Evolutionary conservation across 2,329 filamentous ascomycete species (phyloP), one percentile per base, ranked within the genome.

Genomic region (Mollisia scopiformis): DNA sequence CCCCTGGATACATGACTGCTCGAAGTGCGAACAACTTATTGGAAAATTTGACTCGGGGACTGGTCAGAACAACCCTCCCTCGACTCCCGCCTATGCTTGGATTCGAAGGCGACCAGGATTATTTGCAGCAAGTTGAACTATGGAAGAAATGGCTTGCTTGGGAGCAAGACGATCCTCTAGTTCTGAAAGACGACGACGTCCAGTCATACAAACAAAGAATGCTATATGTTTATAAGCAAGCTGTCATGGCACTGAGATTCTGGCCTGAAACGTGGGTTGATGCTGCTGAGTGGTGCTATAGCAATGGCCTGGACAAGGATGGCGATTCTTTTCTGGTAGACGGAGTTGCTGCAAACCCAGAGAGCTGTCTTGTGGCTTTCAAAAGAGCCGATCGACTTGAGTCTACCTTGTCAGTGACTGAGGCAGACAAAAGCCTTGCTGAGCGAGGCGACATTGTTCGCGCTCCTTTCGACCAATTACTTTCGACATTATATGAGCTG

Each of bases 241-340:
- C 94, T 4, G 79, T 96, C 50, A 97, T 97, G 90, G 89, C 93
- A 3, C 79, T 99, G 58, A 88, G 93, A 54, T 99, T 98, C 76
- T 95, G 94, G 86, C 93, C 95, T 3, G 91, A 96, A 73, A 88
- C 97, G 68, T 99, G 95, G 95, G 93, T 93, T 53, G 93, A 97
- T 62, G 94, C 93, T 10, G 91, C 93, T 0, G 91, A 96, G 66
- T 98, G 94, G 86, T 97, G 92, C 75, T 93, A 93, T 71, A 84
- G 89, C 57, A 93, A 95, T 69, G 85, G 85, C 47, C 78, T 93
- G 67, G 82, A 85, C 37, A 78, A 86, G 47, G 88, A 92, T 35
- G 83, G 84, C 49, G 80, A 82, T 62, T 79, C 82, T 25, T 91
- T 98, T 69, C 80, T 99, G 25, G 82, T 87, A 23, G 87, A 95